A percentile compares a stretch with the other conserved stretches of the same genome.
These are phyloP conservation scores for Diaporthe destruens DNA, from an alignment of 2,329 filamentous ascomycete species.

Conservation along the genomic window DNA sequence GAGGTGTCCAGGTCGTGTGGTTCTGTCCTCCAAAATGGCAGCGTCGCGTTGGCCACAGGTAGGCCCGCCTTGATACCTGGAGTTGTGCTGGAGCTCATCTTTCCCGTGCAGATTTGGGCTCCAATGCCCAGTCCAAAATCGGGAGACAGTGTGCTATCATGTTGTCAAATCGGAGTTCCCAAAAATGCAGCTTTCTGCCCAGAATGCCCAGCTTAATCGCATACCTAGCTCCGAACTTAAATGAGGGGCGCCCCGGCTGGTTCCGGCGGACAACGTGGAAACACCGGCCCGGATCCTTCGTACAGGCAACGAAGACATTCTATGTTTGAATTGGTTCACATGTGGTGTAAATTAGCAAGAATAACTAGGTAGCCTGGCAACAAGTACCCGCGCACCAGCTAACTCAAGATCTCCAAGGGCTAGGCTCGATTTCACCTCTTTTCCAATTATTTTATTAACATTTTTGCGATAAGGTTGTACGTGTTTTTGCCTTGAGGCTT, in stretches of 20 bases:
- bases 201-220: background rate
- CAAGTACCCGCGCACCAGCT: background rate
- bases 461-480: background rate
- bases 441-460: too few species aligned
- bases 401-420: too few species aligned
- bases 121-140: background rate
- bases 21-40: conserved; percentile 56
- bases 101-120: background rate
- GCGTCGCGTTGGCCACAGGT: conserved; percentile 26
- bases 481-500: too few species aligned
- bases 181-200: background rate
- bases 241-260: conserved; percentile 4
- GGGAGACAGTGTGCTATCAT: background rate
- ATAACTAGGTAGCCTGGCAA: background rate
- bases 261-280: background rate
- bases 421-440: too few species aligned
- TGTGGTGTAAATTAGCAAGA: background rate
- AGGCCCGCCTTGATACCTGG: background rate
- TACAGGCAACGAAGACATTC: background rate
- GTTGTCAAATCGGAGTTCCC: background rate
- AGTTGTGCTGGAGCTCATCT: background rate
- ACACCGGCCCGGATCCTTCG: conserved; percentile 26
- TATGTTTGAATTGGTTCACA: background rate
- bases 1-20: conserved; percentile 52
- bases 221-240: conserved; percentile 20